phyloP scores from a whole-genome alignment of 495 filamentous ascomycete genomes.

The Xylaria curta region DNA sequence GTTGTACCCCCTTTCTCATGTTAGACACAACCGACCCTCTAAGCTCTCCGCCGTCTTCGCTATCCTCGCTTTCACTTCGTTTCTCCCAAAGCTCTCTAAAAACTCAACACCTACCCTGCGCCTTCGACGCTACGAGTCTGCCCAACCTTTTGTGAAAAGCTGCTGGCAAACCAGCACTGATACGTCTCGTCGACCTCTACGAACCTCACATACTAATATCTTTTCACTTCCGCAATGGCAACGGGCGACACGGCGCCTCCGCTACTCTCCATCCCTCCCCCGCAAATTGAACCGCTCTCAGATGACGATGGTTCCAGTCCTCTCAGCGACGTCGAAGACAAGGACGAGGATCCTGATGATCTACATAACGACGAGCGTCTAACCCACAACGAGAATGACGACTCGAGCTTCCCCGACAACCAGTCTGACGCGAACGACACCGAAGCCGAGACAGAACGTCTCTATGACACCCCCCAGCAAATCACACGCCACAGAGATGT shows the following conservation, averaged over 20 bases:
- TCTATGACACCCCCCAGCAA: slow-evolving; percentile 90
- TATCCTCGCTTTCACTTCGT: slow-evolving; percentile 8
- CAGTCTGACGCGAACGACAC: slow-evolving; percentile 77
- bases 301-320: slow-evolving; percentile 63
- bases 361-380: slow-evolving; percentile 47
- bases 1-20: slow-evolving; percentile 16
- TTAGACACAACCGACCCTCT: not conserved
- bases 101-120: slow-evolving; percentile 4
- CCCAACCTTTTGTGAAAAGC: not conserved
- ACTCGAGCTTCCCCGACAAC: slow-evolving; percentile 51
- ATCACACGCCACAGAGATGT: slow-evolving; percentile 66
- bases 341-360: slow-evolving; percentile 56
- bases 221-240: slow-evolving; percentile 43
- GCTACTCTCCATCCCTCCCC: slow-evolving; percentile 53
- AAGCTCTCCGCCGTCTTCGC: slow-evolving; percentile 8
- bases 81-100: slow-evolving; percentile 20
- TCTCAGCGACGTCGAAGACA: slow-evolving; percentile 91
- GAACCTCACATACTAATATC: not conserved
- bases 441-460: slow-evolving; percentile 96
- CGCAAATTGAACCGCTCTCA: slow-evolving; percentile 46
- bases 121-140: slow-evolving; percentile 13
- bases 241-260: slow-evolving; percentile 54
- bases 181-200: not conserved
- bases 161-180: not conserved
- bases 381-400: slow-evolving; percentile 60